phyloP scores from a whole-genome alignment of 345 rosid species.

The Aurinia saxatilis region DNA sequence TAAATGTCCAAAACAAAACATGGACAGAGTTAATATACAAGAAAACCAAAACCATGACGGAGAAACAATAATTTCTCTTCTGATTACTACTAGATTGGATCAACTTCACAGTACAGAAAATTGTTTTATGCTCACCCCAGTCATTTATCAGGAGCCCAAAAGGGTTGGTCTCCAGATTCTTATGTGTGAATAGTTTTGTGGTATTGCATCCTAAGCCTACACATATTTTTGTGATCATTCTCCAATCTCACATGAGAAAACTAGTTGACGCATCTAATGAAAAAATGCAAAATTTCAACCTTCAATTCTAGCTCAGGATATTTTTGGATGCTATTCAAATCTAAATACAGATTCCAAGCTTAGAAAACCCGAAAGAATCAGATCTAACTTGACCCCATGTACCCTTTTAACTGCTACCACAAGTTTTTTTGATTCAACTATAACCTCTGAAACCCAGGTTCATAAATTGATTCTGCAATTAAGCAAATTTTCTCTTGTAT shows the following conservation, averaged over 20 bases:
- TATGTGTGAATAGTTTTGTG: neutral
- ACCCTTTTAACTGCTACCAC: neutral
- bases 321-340: constrained; percentile 7
- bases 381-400: constrained; percentile 25
- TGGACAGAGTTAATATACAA: constrained; percentile 16
- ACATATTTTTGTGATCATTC: neutral
- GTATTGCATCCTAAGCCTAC: neutral
- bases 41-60: neutral
- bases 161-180: neutral
- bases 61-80: neutral
- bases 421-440: neutral
- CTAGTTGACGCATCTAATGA: neutral
- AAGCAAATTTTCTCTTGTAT: neutral
- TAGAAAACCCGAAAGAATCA: constrained; percentile 1
- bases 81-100: constrained; percentile 3
- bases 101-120: neutral
- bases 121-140: neutral
- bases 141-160: neutral
- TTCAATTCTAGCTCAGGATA: neutral
- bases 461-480: constrained; percentile 3
- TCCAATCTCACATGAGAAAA: constrained; percentile 2
- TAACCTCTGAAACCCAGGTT: constrained; percentile 2
- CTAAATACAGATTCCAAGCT: constrained; percentile 2
- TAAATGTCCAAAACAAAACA: constrained; percentile 14
- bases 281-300: neutral